Evolutionary conservation across 805 yeast species (phyloP), one percentile per base, ranked within the genome.

Genomic region (Wilhelminamyces savonicus): DNA sequence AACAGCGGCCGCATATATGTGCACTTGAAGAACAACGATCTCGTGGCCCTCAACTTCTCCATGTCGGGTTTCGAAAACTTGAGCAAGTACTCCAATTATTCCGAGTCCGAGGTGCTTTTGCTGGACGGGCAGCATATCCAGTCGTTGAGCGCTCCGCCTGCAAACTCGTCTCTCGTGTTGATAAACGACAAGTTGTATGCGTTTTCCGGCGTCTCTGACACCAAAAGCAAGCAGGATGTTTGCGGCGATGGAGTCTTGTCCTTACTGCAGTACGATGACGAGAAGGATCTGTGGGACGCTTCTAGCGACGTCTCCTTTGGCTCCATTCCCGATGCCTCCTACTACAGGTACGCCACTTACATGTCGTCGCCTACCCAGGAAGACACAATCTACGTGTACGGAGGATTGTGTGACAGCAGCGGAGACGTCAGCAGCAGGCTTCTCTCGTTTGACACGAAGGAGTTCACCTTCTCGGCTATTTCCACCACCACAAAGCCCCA

Each of bases 401-500:
- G 82, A 2, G 84, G 84, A 0, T 23, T 33, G 3, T 55, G 66
- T 18, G 34, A 32, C 5, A 12, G 31, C 1, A 37, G 36, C 8
- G 47, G 50, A 3, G 30, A 41, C 1, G 54, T 68, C 1, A 53
- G 74, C 2, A 50, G 50, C 31, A 48, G 81, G 29, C 44, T 76
- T 27, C 28, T 75, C 3, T 60, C 71, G 19, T 46, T 74, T 21
- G 65, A 73, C 37, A 48, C 72, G 20, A 21, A 26, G 0, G 39
- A 54, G 1, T 34, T 47, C 18, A 45, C 49, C 5, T 40, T 71
- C 6, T 47, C 62, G 21, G 59, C 66, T 27, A 64, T 69, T 3
- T 39, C 62, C 20, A 66, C 77, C 0, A 48, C 77, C 2, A 66
- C 78, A 11, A 60, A 70, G 27, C 82, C 84, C 7, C 67, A 69